phyloP scores from a whole-genome alignment of 2,329 filamentous ascomycete species.

The Magnaporthiopsis incrustans region DNA sequence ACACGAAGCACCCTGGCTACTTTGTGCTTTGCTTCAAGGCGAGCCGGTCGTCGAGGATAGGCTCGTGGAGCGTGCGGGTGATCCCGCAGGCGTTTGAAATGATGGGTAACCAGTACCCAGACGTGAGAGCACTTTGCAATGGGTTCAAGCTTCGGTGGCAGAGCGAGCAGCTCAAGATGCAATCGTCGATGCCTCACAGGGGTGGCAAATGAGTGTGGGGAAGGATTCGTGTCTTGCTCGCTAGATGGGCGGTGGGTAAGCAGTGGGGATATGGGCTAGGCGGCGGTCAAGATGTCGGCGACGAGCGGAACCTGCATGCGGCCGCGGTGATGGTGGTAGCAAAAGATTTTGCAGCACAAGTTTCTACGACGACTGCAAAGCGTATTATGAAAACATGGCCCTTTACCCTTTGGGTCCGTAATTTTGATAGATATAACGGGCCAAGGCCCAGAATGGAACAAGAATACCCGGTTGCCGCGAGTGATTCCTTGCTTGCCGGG shows the following conservation, averaged over 20 bases:
- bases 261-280: no score
- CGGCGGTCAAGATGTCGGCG: not conserved
- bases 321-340: no score
- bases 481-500: not conserved
- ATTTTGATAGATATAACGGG: not conserved
- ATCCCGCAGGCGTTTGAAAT: conserved; percentile 92
- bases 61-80: conserved; percentile 79
- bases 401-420: not conserved
- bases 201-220: not conserved
- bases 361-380: not conserved
- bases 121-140: conserved; percentile 93
- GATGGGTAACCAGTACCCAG: conserved; percentile 80
- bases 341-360: not conserved
- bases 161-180: conserved; percentile 57
- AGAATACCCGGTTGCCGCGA: not conserved
- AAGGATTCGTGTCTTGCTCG: not conserved
- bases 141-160: conserved; percentile 84
- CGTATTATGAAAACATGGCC: not conserved
- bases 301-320: not conserved
- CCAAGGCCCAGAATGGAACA: not conserved
- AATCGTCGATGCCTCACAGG: conserved; percentile 10
- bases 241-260: not conserved
- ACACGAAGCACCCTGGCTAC: conserved; percentile 85
- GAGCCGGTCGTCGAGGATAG: conserved; percentile 62
- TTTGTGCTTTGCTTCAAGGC: conserved; percentile 97